Evolutionary conservation across 225 moss, liverwort and hornwort species (phyloP), one percentile per base, ranked within the genome.

Genomic region (Neckera pumila): DNA sequence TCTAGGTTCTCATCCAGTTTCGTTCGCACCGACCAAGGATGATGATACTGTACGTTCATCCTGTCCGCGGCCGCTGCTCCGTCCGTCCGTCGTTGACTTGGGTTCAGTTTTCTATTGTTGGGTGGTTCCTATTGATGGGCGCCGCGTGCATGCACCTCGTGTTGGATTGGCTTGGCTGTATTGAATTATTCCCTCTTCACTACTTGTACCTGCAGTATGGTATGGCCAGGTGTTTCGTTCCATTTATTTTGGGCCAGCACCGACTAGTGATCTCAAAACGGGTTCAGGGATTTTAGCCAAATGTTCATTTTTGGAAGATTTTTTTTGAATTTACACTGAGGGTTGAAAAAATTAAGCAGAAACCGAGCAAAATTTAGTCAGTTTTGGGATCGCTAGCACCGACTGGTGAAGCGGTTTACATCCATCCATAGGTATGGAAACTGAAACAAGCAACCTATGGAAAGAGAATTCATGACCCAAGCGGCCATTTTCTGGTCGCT

Each of bases 81-180:
- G 31, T 11, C 49, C 31, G 19, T 49, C 45, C 14, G 30, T 73
- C 21, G 88, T 88, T 88, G 83, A 88, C 88, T 67, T 84, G 22
- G 16, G 7, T 17, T 16, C n/a, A n/a, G n/a, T 5, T 17, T 16
- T 5, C 20, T 77, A 67, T 33, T 4, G 34, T 80, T 26, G 33
- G 74, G 84, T 54, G 61, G 79, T 34, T 31, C 71, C 71, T 62
- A 71, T 89, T 89, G 89, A 89, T 89, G 89, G 72, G 62, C 70
- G 89, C 80, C 85, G 85, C 85, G 85, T 89, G 79, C 89, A 85
- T 89, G 85, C 62, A 72, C 42, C 85, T 60, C 85, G 70, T 85
- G 85, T 79, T 34, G 42, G 33, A 69, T 70, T 70, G 70, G 84
- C 57, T 75, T 75, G 64, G 43, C 23, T 54, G 38, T 9, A 47